Evolutionary conservation across 2,329 filamentous ascomycete species (phyloP).

Genomic region (Diplocarpon mali): DNA sequence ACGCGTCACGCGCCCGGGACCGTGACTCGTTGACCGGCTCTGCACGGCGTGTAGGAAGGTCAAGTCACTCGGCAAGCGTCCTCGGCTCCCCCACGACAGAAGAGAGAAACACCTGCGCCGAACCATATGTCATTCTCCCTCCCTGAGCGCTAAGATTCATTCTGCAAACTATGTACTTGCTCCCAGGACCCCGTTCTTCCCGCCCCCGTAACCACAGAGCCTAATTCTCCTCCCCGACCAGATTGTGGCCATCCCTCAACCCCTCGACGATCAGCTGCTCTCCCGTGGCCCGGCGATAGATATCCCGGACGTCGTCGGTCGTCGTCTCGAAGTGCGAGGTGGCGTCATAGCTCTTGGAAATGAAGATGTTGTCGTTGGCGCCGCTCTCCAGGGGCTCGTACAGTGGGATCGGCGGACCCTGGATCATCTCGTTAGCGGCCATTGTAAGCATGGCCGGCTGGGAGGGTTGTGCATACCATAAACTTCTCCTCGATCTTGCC

Average conservation of each 20-base stretch:
- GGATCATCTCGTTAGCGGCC: not conserved
- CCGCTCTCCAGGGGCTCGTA: constrained; percentile 85
- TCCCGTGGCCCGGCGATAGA: constrained; percentile 68
- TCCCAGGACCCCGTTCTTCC: too few relatives aligned
- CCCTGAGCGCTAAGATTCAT: constrained; percentile 51
- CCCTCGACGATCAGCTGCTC: constrained; percentile 59
- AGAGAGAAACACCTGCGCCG: not conserved
- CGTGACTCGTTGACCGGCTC: too few relatives aligned
- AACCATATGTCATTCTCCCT: constrained; percentile 25
- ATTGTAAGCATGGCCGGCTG: not conserved
- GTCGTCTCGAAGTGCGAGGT: constrained; percentile 94
- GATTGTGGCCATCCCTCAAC: constrained; percentile 52
- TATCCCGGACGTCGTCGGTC: constrained; percentile 85
- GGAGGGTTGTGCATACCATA: constrained; percentile 49
- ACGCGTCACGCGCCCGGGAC: too few relatives aligned
- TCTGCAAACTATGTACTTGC: not conserved
- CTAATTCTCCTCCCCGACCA: constrained; percentile 51
- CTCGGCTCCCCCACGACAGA: too few relatives aligned
- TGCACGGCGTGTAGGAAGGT: too few relatives aligned
- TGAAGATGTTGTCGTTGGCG: constrained; percentile 81
- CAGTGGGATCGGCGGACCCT: constrained; percentile 77
- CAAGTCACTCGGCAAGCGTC: not conserved
- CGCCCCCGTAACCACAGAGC: not conserved
- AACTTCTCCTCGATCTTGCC: constrained; percentile 95
- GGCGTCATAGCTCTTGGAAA: constrained; percentile 97